A percentile compares a stretch with the other conserved stretches of the same genome.
Conservation (phyloP, 495 filamentous ascomycete species). For the Penicillium herquei region DNA sequence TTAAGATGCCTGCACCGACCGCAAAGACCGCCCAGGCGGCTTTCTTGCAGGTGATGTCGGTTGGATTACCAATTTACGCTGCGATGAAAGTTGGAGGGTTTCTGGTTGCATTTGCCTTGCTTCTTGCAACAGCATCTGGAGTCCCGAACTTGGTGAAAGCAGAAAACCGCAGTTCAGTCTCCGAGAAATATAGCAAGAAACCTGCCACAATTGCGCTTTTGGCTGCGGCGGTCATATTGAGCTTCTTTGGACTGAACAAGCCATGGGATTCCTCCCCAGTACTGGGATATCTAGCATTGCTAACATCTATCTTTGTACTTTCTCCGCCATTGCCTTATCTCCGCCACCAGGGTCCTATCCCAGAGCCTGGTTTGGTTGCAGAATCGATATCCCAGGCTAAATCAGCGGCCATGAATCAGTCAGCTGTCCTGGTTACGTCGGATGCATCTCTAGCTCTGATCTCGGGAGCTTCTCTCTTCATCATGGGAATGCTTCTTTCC, state of each 20-base stretch:
- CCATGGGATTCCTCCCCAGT: constrained; percentile 32
- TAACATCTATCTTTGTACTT: constrained; percentile 41
- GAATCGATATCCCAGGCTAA: constrained; percentile 15
- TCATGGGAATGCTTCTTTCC: constrained; percentile 21
- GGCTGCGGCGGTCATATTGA: constrained; percentile 23
- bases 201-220: constrained; percentile 29
- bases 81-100: constrained; percentile 55
- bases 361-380: constrained; percentile 28
- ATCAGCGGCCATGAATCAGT: constrained; percentile 10
- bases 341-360: constrained; percentile 20
- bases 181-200: constrained; percentile 30
- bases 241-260: constrained; percentile 35
- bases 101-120: constrained; percentile 48
- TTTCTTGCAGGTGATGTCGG: constrained; percentile 27
- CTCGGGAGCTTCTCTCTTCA: constrained; percentile 25
- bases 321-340: constrained; percentile 40
- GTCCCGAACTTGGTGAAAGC: constrained; percentile 28
- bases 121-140: constrained; percentile 45
- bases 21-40: constrained; percentile 12
- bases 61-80: constrained; percentile 58
- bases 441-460: constrained; percentile 32
- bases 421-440: constrained; percentile 17
- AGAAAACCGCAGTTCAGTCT: constrained; percentile 5
- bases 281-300: constrained; percentile 47
- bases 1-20: constrained; percentile 20